Conservation (phyloP, 495 filamentous ascomycete genomes). For the Aspergillus affinis region DNA sequence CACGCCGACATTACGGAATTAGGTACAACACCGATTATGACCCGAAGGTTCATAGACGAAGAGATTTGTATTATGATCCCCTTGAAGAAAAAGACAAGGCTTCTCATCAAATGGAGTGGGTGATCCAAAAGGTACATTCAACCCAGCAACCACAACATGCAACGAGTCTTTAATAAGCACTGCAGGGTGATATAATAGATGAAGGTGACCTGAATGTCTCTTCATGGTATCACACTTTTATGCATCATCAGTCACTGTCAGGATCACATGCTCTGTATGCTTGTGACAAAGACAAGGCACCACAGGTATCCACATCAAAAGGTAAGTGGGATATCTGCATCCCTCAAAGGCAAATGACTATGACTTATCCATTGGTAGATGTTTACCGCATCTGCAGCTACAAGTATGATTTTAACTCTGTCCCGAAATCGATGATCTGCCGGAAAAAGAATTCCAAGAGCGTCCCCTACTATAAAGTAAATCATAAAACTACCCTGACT, state of each 20-base stretch:
- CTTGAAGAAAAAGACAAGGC: conserved; percentile 21
- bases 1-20: conserved; percentile 52
- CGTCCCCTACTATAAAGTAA: conserved; percentile 15
- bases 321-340: too few species aligned
- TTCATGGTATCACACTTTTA: neutral
- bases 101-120: conserved; percentile 25
- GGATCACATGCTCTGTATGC: neutral
- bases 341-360: too few species aligned
- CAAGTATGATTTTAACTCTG: conserved; percentile 17
- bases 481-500: conserved; percentile 19
- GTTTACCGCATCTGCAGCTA: conserved; percentile 16
- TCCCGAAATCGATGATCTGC: conserved; percentile 20
- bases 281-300: neutral
- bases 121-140: conserved; percentile 27
- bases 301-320: neutral
- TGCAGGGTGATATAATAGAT: conserved; percentile 15
- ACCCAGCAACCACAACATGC: neutral
- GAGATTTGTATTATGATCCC: conserved; percentile 7
- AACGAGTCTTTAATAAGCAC: neutral
- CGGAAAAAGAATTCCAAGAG: conserved; percentile 16
- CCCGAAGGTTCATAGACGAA: conserved; percentile 23
- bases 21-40: conserved; percentile 28
- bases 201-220: conserved; percentile 16
- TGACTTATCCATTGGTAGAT: conserved; percentile 3
- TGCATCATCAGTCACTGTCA: neutral